Evolutionary conservation across 495 filamentous ascomycete species (phyloP), one percentile per base, ranked within the genome.

Genomic region (Elasticomyces elasticus): DNA sequence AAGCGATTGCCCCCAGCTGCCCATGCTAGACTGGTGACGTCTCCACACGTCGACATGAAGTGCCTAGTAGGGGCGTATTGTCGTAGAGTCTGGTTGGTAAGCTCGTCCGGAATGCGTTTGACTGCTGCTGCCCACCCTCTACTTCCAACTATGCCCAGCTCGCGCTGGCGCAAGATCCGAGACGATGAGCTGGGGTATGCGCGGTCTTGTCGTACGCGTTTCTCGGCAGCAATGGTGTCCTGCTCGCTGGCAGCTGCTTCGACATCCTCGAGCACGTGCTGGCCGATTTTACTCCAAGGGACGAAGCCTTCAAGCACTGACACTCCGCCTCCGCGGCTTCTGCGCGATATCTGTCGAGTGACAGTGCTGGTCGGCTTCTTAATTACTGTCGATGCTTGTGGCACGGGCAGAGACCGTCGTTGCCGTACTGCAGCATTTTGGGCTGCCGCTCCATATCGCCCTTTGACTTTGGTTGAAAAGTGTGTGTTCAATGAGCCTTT

Each of bases 11-110:
- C 69, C 51, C 77, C 67, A 1, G 73, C 70, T 0, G 72, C 58
- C 82, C 82, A 85, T 26, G 68, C 70, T 12, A 81, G 68, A 22
- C 75, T 77, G 41, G 71, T 66, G 19, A 85, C 79, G 61, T 84
- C 80, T 6, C 80, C 78, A 28, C 78, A 80, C 27, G 66, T 67
- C 2, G 67, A 61, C 6, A 59, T 64, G 54, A 59, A 70, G 28
- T 63, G 59, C 24, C 42, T 59, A 4, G 51, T 43, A 10, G 61
- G 63, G 1, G 66, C 62, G 12, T 69, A 27, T 2, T 60, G 53
- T 33, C 64, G 62, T 17, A 58, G 45, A 11, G 56, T 49, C 4
- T 58, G 57, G n/a, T 67, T 59, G 26, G 50, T 50, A 15, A 66
- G 35, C 37, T 61, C 64, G 25, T 61, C 56, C 1, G 66, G 35